These are phyloP conservation scores for Fonsecaea multimorphosa DNA, from an alignment of 2,329 filamentous ascomycete genomes.

Conservation along the genomic window DNA sequence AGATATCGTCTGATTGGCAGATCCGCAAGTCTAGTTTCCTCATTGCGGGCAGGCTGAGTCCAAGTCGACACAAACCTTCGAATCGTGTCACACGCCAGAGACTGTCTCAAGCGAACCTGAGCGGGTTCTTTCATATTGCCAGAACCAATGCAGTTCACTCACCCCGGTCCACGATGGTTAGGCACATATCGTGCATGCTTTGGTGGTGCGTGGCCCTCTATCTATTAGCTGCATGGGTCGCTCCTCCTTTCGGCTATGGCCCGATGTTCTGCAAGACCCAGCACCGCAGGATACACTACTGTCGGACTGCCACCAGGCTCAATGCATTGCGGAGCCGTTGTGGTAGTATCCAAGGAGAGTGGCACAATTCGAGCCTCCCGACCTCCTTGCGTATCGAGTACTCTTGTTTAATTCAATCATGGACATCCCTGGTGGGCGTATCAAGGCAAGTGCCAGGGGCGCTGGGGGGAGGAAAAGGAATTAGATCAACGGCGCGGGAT, in stretches of 20 bases:
- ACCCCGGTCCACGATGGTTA: constrained; percentile 12
- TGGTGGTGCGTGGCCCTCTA: constrained; percentile 15
- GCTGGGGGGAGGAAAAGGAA: background rate
- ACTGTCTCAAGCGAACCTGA: constrained; percentile 26
- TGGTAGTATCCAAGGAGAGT: constrained; percentile 2
- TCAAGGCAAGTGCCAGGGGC: too few species aligned
- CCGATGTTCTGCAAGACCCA: constrained; percentile 17
- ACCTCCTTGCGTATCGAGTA: background rate
- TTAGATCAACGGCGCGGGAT: constrained; percentile 17
- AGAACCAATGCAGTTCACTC: constrained; percentile 24
- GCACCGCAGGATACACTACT: constrained; percentile 2
- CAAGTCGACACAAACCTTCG: constrained; percentile 29
- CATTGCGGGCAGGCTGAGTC: constrained; percentile 25
- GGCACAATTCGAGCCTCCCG: background rate
- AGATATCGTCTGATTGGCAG: constrained; percentile 32
- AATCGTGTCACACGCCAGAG: constrained; percentile 34
- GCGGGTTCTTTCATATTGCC: constrained; percentile 21
- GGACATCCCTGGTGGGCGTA: background rate
- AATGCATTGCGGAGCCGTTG: background rate
- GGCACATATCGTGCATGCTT: constrained; percentile 23
- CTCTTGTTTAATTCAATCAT: constrained; percentile 4
- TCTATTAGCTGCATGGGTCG: constrained; percentile 18
- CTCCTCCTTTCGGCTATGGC: constrained; percentile 20
- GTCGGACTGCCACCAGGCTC: constrained; percentile 7
- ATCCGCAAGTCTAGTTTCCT: constrained; percentile 24